Conservation (phyloP, 257 asterid species). For the Orobanche coerulescens region DNA sequence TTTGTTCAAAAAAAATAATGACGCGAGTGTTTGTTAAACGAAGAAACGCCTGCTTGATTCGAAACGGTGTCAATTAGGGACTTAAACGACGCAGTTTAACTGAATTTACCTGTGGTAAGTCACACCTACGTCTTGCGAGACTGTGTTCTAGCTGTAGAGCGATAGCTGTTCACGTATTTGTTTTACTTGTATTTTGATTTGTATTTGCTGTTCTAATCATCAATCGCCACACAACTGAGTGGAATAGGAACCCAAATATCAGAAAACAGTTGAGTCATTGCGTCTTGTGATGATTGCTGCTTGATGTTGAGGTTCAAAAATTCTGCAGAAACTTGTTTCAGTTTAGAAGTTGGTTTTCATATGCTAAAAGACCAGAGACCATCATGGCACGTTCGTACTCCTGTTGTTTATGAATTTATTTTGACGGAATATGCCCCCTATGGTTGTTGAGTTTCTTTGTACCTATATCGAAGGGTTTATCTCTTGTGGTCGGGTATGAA, state of each 20-base stretch:
- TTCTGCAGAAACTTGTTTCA: neutral
- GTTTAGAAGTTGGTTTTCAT: neutral
- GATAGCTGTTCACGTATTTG: neutral
- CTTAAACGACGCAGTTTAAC: neutral
- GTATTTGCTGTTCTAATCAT: neutral
- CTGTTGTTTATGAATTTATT: too few relatives aligned
- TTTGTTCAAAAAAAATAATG: neutral
- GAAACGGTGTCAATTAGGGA: neutral
- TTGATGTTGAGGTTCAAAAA: neutral
- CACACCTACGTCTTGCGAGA: neutral
- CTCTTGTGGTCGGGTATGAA: neutral
- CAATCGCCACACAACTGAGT: neutral
- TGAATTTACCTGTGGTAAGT: neutral
- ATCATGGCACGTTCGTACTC: too few relatives aligned
- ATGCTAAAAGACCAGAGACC: neutral
- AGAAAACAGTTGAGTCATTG: neutral
- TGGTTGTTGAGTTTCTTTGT: neutral
- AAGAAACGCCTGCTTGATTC: neutral
- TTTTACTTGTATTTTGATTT: slow-evolving; percentile 8
- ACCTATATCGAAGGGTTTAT: neutral
- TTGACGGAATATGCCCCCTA: neutral
- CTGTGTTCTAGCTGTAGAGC: neutral
- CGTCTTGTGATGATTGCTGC: neutral
- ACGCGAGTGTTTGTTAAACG: neutral
- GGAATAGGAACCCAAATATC: neutral